Evolutionary conservation across 768 basidiomycete genomes (phyloP).

Genomic region (Thelephora ganbajun): DNA sequence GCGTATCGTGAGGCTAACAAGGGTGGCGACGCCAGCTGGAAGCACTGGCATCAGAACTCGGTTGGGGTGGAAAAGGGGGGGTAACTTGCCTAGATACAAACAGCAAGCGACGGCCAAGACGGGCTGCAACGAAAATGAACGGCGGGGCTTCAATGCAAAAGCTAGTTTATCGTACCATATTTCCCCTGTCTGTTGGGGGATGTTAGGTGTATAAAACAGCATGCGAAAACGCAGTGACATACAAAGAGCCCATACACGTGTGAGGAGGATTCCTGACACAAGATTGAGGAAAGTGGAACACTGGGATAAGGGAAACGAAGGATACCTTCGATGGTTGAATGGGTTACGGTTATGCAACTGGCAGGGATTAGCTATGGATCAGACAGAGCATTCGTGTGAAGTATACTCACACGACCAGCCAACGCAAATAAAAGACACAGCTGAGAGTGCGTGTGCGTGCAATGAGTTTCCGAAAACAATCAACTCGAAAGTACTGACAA

Average conservation of each 20-base stretch:
- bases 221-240: not conserved
- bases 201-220: not conserved
- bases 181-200: not conserved
- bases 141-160: not conserved
- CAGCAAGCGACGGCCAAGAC: slow-evolving; percentile 1
- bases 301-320: not conserved
- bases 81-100: slow-evolving; percentile 1
- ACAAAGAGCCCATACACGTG: slow-evolving; percentile 7
- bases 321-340: not conserved
- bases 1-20: slow-evolving; percentile 4
- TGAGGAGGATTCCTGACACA: slow-evolving; percentile 3
- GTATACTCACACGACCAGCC: slow-evolving; percentile 5
- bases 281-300: not conserved
- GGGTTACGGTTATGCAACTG: not conserved
- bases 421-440: slow-evolving; percentile 7
- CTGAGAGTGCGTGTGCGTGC: not conserved
- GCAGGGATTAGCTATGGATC: not conserved
- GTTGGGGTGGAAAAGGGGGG: not conserved
- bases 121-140: slow-evolving; percentile 1
- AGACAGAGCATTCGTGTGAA: not conserved
- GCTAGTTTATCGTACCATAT: not conserved
- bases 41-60: not conserved
- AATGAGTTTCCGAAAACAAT: too few relatives aligned
- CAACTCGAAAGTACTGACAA: too few relatives aligned
- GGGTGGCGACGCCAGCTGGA: slow-evolving; percentile 1